A percentile compares a stretch with the other conserved stretches of the same genome.
phyloP scores from a whole-genome alignment of 176 grass and related monocot species.

The Ampelocalamus luodianensis region DNA sequence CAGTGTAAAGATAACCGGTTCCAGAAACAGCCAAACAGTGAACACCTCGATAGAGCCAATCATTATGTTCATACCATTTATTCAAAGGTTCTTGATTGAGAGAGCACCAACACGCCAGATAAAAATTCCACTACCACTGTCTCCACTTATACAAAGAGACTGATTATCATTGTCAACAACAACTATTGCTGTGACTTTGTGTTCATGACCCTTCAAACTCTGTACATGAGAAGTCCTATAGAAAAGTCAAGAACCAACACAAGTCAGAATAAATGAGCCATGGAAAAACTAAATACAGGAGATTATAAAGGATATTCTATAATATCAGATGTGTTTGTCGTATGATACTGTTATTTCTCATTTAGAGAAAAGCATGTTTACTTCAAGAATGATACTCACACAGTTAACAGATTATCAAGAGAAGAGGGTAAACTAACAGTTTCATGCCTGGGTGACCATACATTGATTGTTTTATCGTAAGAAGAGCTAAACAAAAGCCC shows the following conservation, averaged over 20 bases:
- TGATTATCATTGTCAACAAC: conserved; percentile 50
- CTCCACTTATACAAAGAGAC: conserved; percentile 82
- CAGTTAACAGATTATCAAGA: conserved; percentile 3
- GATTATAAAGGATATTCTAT: neutral
- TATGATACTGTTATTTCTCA: conserved; percentile 34
- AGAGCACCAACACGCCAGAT: conserved; percentile 62
- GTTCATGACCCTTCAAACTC: conserved; percentile 78
- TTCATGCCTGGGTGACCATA: conserved; percentile 89
- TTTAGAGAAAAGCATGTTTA: conserved; percentile 28
- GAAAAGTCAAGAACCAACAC: conserved; percentile 35
- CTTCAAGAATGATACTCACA: conserved; percentile 30
- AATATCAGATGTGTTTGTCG: neutral
- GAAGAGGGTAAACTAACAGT: conserved; percentile 31
- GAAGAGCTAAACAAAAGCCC: conserved; percentile 95
- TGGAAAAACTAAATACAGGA: neutral
- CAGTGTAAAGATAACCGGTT: conserved; percentile 78
- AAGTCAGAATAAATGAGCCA: conserved; percentile 34
- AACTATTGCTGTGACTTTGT: conserved; percentile 79
- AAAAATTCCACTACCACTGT: conserved; percentile 85
- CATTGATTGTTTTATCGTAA: conserved; percentile 94
- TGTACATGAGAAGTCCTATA: conserved; percentile 81
- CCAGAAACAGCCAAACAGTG: conserved; percentile 83
- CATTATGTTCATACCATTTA: conserved; percentile 93
- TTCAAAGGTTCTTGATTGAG: conserved; percentile 55
- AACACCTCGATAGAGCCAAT: conserved; percentile 86